Evolutionary conservation across 495 filamentous ascomycete genomes (phyloP), one percentile per base, ranked within the genome.

Genomic region (Endocarpon pusillum): DNA sequence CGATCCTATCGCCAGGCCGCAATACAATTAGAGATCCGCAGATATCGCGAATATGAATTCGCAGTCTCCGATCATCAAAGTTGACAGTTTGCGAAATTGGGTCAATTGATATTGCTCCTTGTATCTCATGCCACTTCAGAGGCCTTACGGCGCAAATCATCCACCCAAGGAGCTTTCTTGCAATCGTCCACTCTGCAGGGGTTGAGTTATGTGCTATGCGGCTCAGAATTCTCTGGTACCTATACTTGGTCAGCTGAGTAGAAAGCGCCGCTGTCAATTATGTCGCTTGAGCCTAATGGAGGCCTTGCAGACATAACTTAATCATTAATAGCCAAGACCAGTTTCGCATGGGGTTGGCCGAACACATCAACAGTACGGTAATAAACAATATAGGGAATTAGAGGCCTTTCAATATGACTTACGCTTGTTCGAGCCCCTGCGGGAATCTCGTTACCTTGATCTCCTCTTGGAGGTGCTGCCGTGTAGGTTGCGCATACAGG

Each of bases 41-140:
- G 3, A 64, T 39, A 15, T 60, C 53, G 3, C 48, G 39, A 8
- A 59, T 41, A 33, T 57, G 40, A 8, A 43, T 27, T 4, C 54
- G 41, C 5, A 65, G 31, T 15, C 34, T 29, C 3, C 48, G 41
- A 12, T 45, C 31, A 12, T 55, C 39, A 31, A 42, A 47, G 15
- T 57, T 33, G 17, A 57, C 25, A 1, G 18, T 28, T 14, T 41
- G 12, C 1, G 40, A 14, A 3, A 48, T 39, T 0, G 37, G 16
- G 12, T 51, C 42, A 6, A 63, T 48, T 2, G 53, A 54, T 21
- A 61, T 33, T 16, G 58, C 60, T 2, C 55, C 55, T 39, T 61
- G 55, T 6, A 69, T 48, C 38, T 69, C 65, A 29, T 51, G 45
- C 55, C 52, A 59, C 29, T 55, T 59, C 20, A 69, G 41, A 1